Evolutionary conservation across 176 grass and related monocot genomes (phyloP), one percentile per base, ranked within the genome.

Genomic region (Oryza glaberrima): DNA sequence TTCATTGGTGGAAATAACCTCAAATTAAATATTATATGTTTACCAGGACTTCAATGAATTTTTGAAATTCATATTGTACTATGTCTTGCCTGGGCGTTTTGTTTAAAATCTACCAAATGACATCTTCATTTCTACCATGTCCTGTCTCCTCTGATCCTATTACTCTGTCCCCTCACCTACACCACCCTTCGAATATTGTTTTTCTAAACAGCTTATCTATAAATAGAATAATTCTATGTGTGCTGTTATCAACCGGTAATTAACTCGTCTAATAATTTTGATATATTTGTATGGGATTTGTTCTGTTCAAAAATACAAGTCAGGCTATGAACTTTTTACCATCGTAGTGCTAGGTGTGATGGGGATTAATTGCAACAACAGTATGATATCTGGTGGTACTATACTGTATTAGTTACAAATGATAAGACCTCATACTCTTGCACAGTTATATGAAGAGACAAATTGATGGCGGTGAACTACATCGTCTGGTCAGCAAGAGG

Each of bases 401-500:
- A 11, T 75, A 43, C 8, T 17, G n/a, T 34, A 68, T 20, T 5
- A 60, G 63, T 81, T 48, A 8, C 7, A 77, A 60, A 38, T 76
- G 64, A 16, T 4, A 77, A 77, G 38, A 63, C 26, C 60, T 25
- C 13, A 17, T 82, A 6, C 67, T 80, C 25, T 80, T 35, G 11
- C 7, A 28, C 43, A 93, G 92, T 1, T 72, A 84, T 48, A 86
- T 95, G 88, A 90, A 70, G 46, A 68, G 38, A 47, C 90, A 92
- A 80, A 85, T 84, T 78, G 28, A 38, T 78, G 90, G 86, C 48
- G 32, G 9, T 28, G 74, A 77, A 76, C 51, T 71, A 49, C 45
- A 69, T 68, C 65, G 76, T 36, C 70, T 99, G 46, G 44, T 67
- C 58, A 73, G 63, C 78, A 94, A 96, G 86, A 87, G 96, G 67